Evolutionary conservation across 2,329 filamentous ascomycete genomes (phyloP), one percentile per base, ranked within the genome.

Genomic region (Microsporum audouinii): DNA sequence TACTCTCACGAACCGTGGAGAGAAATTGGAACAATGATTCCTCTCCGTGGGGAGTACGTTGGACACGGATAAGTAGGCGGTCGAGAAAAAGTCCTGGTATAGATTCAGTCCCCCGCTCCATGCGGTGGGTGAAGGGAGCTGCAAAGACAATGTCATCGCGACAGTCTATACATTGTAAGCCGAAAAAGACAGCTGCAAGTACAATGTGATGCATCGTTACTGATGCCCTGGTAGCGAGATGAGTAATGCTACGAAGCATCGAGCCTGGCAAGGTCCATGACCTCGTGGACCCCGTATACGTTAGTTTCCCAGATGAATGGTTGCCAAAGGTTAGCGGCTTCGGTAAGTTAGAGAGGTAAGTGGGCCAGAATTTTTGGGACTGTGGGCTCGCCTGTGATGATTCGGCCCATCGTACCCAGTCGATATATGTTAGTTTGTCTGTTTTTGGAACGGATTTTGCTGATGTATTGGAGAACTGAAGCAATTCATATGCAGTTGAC

Each of bases 11-110:
- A n/a, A 43, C 14, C 17, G 39, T 6, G 14, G 2, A n/a, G 3
- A 43, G 39, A 6, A 43, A 43, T 7, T 43, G n/a, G n/a, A 43
- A n/a, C 10, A 43, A 17, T 17, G 39, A 23, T n/a, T 43, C 39
- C 4, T 1, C 7, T 43, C 17, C 39, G n/a, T 43, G n/a, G n/a
- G n/a, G 14, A 23, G 1, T n/a, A 17, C 39, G 7, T 14, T n/a
- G 39, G 39, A 43, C 6, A 60, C 45, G 10, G 57, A 29, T 60
- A 62, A 65, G 55, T 61, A 64, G 29, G 62, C 47, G 36, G 53
- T 56, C 33, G 38, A 38, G 57, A 33, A 61, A 43, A 31, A 57
- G 55, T 17, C 38, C 27, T 43, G 39, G 51, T 27, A 53, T 59
- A 33, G 14, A 31, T 14, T 58, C 56, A 8, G 56, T 58, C 33